Conservation (phyloP, 257 asterid genomes). For the Solanum rostratum region DNA sequence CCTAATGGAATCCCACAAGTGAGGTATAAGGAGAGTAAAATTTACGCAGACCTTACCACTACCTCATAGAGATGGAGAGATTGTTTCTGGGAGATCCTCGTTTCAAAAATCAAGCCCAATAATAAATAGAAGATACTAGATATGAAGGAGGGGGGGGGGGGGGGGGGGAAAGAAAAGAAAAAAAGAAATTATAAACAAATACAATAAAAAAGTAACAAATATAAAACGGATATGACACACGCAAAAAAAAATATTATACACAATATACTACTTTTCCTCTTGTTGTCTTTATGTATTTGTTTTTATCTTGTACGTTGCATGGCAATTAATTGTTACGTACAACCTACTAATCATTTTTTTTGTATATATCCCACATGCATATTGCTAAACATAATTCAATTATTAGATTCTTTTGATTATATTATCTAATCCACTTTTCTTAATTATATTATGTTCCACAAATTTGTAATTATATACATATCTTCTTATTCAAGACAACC, state of each 20-base stretch:
- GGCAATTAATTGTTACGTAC: neutral
- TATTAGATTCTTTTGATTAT: neutral
- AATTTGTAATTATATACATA: neutral
- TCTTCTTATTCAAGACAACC: neutral
- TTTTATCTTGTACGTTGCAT: neutral
- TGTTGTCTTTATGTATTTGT: neutral
- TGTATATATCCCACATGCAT: neutral
- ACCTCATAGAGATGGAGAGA: no score
- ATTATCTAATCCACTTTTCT: neutral
- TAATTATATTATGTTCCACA: neutral
- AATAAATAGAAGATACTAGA: no score
- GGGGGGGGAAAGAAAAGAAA: no score
- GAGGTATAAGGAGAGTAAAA: no score
- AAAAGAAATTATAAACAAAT: no score
- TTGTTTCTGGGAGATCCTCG: no score
- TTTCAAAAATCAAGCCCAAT: no score
- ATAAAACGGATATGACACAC: no score
- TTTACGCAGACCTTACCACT: no score
- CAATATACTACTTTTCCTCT: neutral
- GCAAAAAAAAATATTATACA: neutral
- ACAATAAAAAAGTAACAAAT: no score
- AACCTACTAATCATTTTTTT: neutral
- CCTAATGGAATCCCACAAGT: no score
- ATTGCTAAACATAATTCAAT: neutral
- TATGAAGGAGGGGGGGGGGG: no score